phyloP scores from a whole-genome alignment of 129 eudicot species.

The carrot (Daucus carota) region DH1_v3.0 NC_030382.2:58914001-58914500 shows the following conservation, averaged over 20 bases:
- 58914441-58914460: no score
- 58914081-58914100: conserved; percentile 89
- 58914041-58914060: conserved; percentile 59
- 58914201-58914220: background rate
- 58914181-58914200: background rate
- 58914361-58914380: no score
- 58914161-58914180: background rate
- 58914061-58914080: conserved; percentile 79
- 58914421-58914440: no score
- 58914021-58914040: conserved; percentile 65
- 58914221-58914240: background rate
- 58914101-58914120: conserved; percentile 73
- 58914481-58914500: background rate
- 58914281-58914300: no score
- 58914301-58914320: no score
- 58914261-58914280: background rate
- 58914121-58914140: no score
- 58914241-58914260: background rate
- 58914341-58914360: background rate
- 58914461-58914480: no score
- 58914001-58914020: conserved; percentile 71
- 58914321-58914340: background rate
- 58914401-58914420: no score
- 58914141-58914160: background rate
- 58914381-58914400: no score